phyloP scores from a whole-genome alignment of 768 basidiomycete species.

The Suillus ampliporus region DNA sequence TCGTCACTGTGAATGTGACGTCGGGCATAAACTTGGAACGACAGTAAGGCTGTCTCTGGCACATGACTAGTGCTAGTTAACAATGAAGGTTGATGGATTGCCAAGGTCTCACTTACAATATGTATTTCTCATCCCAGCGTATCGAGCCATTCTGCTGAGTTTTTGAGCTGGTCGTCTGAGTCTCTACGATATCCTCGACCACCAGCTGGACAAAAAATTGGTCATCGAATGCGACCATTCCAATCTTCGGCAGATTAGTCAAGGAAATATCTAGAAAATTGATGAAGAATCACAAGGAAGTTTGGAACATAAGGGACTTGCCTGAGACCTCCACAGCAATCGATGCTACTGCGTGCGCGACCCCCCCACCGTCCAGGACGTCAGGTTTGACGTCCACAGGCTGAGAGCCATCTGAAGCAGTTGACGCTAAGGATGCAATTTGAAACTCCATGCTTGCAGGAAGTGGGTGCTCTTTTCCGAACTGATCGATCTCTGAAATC shows the following conservation, averaged over 20 bases:
- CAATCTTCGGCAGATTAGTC: conserved; percentile 6
- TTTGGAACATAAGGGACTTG: neutral
- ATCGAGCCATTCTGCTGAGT: conserved; percentile 2
- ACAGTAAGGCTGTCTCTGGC: neutral
- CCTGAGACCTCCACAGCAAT: neutral
- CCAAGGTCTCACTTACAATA: neutral
- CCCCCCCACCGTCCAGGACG: neutral
- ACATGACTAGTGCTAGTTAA: neutral
- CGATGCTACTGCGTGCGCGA: neutral
- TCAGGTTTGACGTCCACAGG: neutral
- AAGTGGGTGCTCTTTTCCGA: neutral
- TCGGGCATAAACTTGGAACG: neutral
- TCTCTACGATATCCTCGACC: neutral
- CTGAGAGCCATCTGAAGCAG: neutral
- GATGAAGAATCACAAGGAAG: neutral
- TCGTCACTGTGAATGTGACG: neutral
- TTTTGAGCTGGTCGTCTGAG: neutral
- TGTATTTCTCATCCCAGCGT: neutral
- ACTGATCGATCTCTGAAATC: neutral
- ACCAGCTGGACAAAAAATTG: conserved; percentile 5
- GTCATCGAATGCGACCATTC: conserved; percentile 2
- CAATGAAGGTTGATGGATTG: neutral
- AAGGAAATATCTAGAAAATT: neutral
- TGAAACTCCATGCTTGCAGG: neutral
- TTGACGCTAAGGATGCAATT: neutral